These are phyloP conservation scores for Mycena olivaceomarginata DNA, from an alignment of 768 basidiomycete genomes.

Conservation along the genomic window DNA sequence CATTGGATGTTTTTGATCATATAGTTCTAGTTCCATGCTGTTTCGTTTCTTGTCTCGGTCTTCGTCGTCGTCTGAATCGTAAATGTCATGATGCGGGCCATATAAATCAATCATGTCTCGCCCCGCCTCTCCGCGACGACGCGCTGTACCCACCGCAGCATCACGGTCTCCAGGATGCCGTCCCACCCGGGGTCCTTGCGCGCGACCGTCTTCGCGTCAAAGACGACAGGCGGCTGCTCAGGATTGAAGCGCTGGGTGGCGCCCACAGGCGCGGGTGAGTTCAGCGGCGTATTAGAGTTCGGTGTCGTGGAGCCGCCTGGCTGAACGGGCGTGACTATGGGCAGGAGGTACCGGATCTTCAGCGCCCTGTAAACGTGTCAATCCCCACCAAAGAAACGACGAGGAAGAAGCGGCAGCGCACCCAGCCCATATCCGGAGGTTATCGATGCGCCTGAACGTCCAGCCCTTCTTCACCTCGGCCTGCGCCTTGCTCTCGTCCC, in stretches of 20 bases:
- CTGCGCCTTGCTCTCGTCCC: conserved; percentile 60
- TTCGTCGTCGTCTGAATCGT: neutral
- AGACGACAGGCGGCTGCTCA: conserved; percentile 70
- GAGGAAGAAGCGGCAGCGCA: conserved; percentile 59
- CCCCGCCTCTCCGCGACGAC: conserved; percentile 81
- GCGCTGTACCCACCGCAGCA: conserved; percentile 80
- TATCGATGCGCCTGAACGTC: conserved; percentile 93
- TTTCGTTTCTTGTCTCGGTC: neutral
- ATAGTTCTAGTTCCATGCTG: neutral
- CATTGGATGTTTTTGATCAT: conserved; percentile 6
- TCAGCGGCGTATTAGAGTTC: conserved; percentile 50
- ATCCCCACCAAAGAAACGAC: neutral
- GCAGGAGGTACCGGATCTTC: conserved; percentile 88
- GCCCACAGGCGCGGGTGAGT: conserved; percentile 52
- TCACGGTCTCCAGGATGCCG: conserved; percentile 79
- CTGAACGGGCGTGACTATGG: conserved; percentile 74
- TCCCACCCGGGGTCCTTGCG: conserved; percentile 89
- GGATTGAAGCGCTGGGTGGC: conserved; percentile 60
- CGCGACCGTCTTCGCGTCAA: conserved; percentile 86
- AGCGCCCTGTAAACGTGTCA: conserved; percentile 72
- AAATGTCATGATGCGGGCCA: neutral
- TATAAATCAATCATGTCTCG: conserved; percentile 46
- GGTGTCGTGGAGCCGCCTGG: conserved; percentile 46
- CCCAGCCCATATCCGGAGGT: conserved; percentile 91
- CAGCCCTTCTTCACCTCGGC: conserved; percentile 73